Evolutionary conservation across 2,329 filamentous ascomycete genomes (phyloP), one percentile per base, ranked within the genome.

Genomic region (Fusarium nelsonii): DNA sequence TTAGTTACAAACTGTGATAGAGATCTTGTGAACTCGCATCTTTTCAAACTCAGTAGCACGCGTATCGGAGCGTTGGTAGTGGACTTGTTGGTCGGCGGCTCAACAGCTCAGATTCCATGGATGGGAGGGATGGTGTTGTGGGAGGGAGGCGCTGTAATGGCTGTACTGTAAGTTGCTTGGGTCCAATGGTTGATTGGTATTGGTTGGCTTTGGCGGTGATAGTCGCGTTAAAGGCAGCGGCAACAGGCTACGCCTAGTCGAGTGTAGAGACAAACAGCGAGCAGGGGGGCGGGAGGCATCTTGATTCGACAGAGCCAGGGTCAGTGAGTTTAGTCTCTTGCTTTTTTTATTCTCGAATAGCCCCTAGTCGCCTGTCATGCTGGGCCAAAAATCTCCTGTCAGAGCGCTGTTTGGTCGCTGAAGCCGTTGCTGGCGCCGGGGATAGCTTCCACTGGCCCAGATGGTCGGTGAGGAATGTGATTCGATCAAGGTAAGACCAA

Each of bases 391-490:
- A 46, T 58, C 58, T 51, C 67, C 65, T 67, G 58, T 65, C 52
- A 61, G 54, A 54, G 65, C 61, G 67, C 64, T 74, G 67, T 74
- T 70, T 74, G 72, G 71, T 62, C 51, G 57, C 57, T 55, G 41
- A 34, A 32, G 64, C 67, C 69, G 68, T 66, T 71, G 56, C 63
- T 74, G 69, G 69, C 72, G 72, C 72, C 63, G 67, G 63, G 71
- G 71, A 71, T 65, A 57, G 59, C 70, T 73, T 71, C 65, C 67
- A 51, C 65, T 71, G 72, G 69, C 69, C 73, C 73, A 74, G 59
- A 71, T 70, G 69, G 71, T 65, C 63, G 72, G 73, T 64, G 72
- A 74, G 73, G 63, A 72, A 73, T 74, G 67, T 74, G 73, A 74
- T 74, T 74, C 73, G 72, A 70, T 68, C 48, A 59, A 51, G 23